These are phyloP conservation scores for Microcyclospora pomicola DNA, from an alignment of 2,329 filamentous ascomycete genomes.

Conservation along the genomic window DNA sequence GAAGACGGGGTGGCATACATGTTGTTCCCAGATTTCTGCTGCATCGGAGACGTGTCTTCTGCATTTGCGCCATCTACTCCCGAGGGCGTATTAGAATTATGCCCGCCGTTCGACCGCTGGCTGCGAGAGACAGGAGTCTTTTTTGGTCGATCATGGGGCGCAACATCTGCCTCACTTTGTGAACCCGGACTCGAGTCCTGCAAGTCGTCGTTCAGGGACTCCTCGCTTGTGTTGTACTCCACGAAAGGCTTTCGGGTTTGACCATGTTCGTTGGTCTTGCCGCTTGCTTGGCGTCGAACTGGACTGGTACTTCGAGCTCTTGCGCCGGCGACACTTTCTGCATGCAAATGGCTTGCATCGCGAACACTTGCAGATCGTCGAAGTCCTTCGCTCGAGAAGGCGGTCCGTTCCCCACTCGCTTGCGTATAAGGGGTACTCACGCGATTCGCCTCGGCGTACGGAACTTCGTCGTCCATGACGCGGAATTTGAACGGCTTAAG, in stretches of 20 bases:
- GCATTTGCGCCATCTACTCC: conserved; percentile 1
- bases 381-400: conserved; percentile 38
- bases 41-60: conserved; percentile 9
- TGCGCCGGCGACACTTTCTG: conserved; percentile 4
- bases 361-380: conserved; percentile 41
- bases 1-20: conserved; percentile 17
- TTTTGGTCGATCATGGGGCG: conserved; percentile 12
- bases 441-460: conserved; percentile 34
- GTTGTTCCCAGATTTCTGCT: conserved; percentile 19
- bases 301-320: conserved; percentile 17
- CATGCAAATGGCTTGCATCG: conserved; percentile 23
- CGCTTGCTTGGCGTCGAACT: conserved; percentile 3
- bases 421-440: conserved; percentile 41
- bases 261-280: conserved; percentile 3
- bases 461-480: conserved; percentile 21
- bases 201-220: conserved; percentile 6
- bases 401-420: conserved; percentile 42
- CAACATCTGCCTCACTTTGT: conserved; percentile 2
- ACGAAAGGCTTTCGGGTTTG: conserved; percentile 9
- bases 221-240: conserved; percentile 13
- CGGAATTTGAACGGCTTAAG: conserved; percentile 23
- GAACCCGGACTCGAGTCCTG: conserved; percentile 4
- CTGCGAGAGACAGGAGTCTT: conserved; percentile 20
- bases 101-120: conserved; percentile 13
- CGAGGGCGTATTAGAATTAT: conserved; percentile 3